A percentile compares a stretch with the other conserved stretches of the same genome.
Evolutionary conservation across 192 early-diverging fungal genomes (phyloP).

Genomic region (Phycomyces nitens): DNA sequence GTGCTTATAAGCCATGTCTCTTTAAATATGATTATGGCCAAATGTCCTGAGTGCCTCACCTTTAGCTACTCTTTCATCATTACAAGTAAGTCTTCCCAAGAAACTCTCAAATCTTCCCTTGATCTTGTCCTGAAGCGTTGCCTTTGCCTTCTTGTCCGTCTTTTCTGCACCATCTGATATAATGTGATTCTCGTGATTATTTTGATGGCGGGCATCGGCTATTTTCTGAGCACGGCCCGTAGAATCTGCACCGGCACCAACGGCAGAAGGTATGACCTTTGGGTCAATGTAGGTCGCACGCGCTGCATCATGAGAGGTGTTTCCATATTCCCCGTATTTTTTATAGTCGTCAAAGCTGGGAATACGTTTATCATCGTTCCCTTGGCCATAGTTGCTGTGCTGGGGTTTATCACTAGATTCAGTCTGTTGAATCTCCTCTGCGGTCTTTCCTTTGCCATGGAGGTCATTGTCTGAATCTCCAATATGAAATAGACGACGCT

Average conservation of each 20-base stretch:
- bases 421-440: too few relatives aligned
- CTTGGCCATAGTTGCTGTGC: too few relatives aligned
- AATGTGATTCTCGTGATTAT: background rate
- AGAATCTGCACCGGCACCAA: constrained; percentile 2
- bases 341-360: too few relatives aligned
- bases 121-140: background rate
- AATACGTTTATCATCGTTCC: too few relatives aligned
- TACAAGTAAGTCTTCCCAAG: background rate
- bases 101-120: background rate
- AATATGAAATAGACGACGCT: too few relatives aligned
- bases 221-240: background rate
- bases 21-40: background rate
- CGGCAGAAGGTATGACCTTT: background rate
- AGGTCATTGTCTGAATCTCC: too few relatives aligned
- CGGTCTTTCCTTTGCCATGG: too few relatives aligned
- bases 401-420: too few relatives aligned
- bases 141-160: background rate
- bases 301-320: too few relatives aligned
- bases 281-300: too few relatives aligned
- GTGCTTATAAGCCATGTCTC: too few relatives aligned
- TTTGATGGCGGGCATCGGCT: background rate
- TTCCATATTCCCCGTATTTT: too few relatives aligned
- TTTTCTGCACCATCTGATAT: background rate
- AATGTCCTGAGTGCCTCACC: background rate
- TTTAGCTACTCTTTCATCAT: background rate